These are phyloP conservation scores for Auriculariales sp. DNA, from an alignment of 768 basidiomycete species.

Conservation along the genomic window DNA sequence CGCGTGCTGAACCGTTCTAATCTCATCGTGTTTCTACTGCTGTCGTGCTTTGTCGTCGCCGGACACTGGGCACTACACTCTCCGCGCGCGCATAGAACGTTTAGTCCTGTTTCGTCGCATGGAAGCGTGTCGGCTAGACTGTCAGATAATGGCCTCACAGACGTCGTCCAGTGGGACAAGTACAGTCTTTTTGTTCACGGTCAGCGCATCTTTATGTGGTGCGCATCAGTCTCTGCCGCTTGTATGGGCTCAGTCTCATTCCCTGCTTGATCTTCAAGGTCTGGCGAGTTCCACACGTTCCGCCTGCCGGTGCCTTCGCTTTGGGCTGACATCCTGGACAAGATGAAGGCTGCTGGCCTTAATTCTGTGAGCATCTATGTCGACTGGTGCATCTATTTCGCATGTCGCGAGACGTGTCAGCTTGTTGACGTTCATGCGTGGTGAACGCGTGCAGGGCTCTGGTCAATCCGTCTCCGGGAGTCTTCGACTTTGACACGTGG, in stretches of 20 bases:
- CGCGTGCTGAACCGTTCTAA: too few relatives aligned
- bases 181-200: conserved; percentile 56
- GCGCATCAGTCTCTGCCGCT: conserved; percentile 11
- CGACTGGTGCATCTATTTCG: conserved; percentile 24
- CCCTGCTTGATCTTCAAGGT: conserved; percentile 25
- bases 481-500: conserved; percentile 59
- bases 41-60: too few relatives aligned
- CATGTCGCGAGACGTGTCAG: background rate
- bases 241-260: background rate
- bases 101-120: too few relatives aligned
- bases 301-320: conserved; percentile 64
- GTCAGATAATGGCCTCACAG: conserved; percentile 13
- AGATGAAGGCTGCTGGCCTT: conserved; percentile 65
- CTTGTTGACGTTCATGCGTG: background rate
- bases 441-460: conserved; percentile 33
- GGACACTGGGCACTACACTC: too few relatives aligned
- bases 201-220: conserved; percentile 63
- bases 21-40: too few relatives aligned
- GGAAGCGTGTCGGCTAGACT: too few relatives aligned
- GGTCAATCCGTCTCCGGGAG: conserved; percentile 57
- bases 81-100: too few relatives aligned
- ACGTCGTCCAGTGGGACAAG: conserved; percentile 43
- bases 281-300: conserved; percentile 78
- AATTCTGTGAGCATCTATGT: conserved; percentile 68
- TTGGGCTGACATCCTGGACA: conserved; percentile 75